Percentiles rank a stretch among this genome's conserved stretches.
These are phyloP conservation scores for Athelia sp. DNA, from an alignment of 1,284 basidiomycete genomes.

Conservation along the genomic window DNA sequence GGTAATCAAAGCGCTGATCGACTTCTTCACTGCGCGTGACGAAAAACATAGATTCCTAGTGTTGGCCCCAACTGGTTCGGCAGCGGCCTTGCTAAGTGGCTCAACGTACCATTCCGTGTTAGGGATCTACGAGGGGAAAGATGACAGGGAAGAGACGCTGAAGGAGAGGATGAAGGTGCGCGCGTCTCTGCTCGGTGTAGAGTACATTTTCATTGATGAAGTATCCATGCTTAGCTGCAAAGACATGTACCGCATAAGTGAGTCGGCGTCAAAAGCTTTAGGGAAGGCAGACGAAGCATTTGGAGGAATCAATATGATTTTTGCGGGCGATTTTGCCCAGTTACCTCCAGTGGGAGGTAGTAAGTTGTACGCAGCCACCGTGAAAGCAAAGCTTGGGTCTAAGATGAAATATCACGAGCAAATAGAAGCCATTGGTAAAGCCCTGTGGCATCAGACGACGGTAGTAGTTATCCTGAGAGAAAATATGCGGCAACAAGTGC, in stretches of 20 bases:
- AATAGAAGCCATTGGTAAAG: conserved; percentile 20
- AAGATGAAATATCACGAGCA: conserved; percentile 9
- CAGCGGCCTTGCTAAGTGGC: conserved; percentile 29
- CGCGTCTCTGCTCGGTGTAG: conserved; percentile 18
- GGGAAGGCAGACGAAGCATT: neutral
- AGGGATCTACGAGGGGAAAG: conserved; percentile 13
- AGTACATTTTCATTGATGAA: conserved; percentile 32
- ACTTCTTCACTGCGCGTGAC: conserved; percentile 21
- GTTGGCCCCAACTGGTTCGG: conserved; percentile 32
- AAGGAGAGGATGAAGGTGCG: conserved; percentile 6
- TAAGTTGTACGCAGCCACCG: conserved; percentile 17
- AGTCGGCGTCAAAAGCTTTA: neutral
- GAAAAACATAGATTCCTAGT: conserved; percentile 22
- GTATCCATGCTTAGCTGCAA: conserved; percentile 29
- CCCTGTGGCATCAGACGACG: conserved; percentile 27
- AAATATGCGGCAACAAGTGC: conserved; percentile 27
- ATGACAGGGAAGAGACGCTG: neutral
- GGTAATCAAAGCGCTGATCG: conserved; percentile 21
- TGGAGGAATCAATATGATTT: conserved; percentile 14
- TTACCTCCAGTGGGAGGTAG: conserved; percentile 8
- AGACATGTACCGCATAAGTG: conserved; percentile 21
- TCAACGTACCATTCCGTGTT: conserved; percentile 33
- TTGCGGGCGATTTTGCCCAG: conserved; percentile 18
- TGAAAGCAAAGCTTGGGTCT: conserved; percentile 6
- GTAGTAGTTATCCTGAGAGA: conserved; percentile 26